Percentiles rank a stretch among this genome's conserved stretches.
phyloP scores from a whole-genome alignment of 768 basidiomycete species.

The Termitomyces heimii region DNA sequence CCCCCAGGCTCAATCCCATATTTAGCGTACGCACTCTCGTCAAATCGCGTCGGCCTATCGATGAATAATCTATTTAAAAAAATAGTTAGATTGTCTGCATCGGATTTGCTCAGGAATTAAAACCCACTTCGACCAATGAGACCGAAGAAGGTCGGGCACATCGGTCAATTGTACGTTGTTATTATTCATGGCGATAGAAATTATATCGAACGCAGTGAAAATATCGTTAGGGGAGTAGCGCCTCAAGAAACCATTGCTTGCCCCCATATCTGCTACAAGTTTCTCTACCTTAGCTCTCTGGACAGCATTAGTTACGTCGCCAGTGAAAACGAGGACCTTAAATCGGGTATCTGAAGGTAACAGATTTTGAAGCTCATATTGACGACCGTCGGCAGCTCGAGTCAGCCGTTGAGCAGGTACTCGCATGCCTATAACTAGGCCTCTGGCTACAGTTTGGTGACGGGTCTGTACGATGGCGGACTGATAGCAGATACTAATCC shows the following conservation, averaged over 20 bases:
- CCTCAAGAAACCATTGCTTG: constrained; percentile 19
- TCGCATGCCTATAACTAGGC: constrained; percentile 46
- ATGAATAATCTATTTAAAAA: constrained; percentile 46
- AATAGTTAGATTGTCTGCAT: background rate
- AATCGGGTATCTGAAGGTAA: constrained; percentile 47
- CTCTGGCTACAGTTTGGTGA: constrained; percentile 30
- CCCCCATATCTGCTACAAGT: constrained; percentile 27
- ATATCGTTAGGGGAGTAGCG: constrained; percentile 24
- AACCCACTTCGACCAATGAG: constrained; percentile 58
- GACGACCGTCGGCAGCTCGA: constrained; percentile 43
- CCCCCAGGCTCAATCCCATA: constrained; percentile 47
- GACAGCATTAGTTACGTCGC: constrained; percentile 28
- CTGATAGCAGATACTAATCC: constrained; percentile 48
- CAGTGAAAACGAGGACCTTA: constrained; percentile 50
- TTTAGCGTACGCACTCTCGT: constrained; percentile 49
- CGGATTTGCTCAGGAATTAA: background rate
- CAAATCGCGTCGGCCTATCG: constrained; percentile 37
- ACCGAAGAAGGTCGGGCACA: constrained; percentile 38
- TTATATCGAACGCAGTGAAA: constrained; percentile 35
- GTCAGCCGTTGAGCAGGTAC: constrained; percentile 43
- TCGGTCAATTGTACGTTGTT: constrained; percentile 39
- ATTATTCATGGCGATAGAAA: constrained; percentile 30
- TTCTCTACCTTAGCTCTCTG: constrained; percentile 23
- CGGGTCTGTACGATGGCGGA: constrained; percentile 36
- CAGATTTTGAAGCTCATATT: constrained; percentile 49